phyloP scores from a whole-genome alignment of 768 basidiomycete species.

The Kockovaella imperatae region DNA sequence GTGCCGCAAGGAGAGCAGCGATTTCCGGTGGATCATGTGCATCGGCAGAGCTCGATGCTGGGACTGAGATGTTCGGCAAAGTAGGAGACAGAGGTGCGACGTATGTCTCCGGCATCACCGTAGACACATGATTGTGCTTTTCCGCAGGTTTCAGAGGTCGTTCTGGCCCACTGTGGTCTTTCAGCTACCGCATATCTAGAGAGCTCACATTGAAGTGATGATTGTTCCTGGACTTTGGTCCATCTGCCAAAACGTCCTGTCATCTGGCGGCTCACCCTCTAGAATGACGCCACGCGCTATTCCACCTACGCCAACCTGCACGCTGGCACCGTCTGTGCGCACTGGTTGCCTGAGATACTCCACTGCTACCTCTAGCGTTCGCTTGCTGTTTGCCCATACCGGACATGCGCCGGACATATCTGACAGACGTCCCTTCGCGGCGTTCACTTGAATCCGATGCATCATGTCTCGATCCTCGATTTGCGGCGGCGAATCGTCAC shows the following conservation, averaged over 20 bases:
- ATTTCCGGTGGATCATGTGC: slow-evolving; percentile 18
- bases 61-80: not conserved
- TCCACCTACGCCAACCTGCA: slow-evolving; percentile 32
- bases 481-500: not conserved
- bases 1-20: slow-evolving; percentile 25
- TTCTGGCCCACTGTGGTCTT: not conserved
- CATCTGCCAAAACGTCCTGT: slow-evolving; percentile 28
- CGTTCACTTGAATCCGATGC: slow-evolving; percentile 20
- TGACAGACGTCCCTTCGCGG: slow-evolving; percentile 8
- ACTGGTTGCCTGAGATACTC: slow-evolving; percentile 33
- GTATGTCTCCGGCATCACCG: not conserved
- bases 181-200: not conserved
- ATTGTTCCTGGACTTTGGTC: slow-evolving; percentile 23
- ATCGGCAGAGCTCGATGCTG: not conserved
- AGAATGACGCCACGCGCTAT: slow-evolving; percentile 37
- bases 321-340: slow-evolving; percentile 26
- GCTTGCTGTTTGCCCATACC: slow-evolving; percentile 32
- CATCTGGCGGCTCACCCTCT: slow-evolving; percentile 22
- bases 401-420: slow-evolving; percentile 23
- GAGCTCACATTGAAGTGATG: slow-evolving; percentile 29
- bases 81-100: not conserved
- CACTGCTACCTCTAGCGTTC: slow-evolving; percentile 17
- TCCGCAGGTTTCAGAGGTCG: not conserved
- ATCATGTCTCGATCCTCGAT: not conserved
- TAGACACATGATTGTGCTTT: not conserved